A percentile compares a stretch with the other conserved stretches of the same genome.
Evolutionary conservation across 2,329 filamentous ascomycete genomes (phyloP).

Genomic region (Claviceps sp.): DNA sequence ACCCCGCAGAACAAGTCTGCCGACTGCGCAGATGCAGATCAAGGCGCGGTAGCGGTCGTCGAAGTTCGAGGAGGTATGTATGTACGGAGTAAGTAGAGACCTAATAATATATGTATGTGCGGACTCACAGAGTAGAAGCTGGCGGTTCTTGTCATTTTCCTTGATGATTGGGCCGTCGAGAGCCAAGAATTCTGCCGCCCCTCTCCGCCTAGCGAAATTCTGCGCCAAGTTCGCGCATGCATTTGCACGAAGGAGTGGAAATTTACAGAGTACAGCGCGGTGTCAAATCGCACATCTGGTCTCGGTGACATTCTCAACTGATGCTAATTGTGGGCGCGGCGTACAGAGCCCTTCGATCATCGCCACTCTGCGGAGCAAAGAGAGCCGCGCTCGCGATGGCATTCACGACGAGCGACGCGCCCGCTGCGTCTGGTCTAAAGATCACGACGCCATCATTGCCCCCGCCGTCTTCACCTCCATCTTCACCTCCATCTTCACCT

Average conservation of each 20-base stretch:
- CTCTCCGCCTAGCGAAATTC: conserved; percentile 1
- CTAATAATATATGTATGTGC: too few species aligned
- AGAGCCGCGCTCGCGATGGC: conserved; percentile 7
- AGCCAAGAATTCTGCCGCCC: background rate
- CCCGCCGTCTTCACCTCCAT: background rate
- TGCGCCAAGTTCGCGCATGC: background rate
- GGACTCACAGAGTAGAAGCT: too few species aligned
- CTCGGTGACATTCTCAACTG: background rate
- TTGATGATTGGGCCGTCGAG: too few species aligned
- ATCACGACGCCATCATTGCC: background rate
- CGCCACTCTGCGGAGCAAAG: background rate
- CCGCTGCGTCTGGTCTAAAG: conserved; percentile 5
- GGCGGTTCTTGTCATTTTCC: too few species aligned
- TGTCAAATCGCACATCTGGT: too few species aligned
- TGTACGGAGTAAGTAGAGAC: too few species aligned
- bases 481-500: background rate
- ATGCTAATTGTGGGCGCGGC: conserved; percentile 8
- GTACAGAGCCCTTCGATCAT: conserved; percentile 7
- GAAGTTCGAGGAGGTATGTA: too few species aligned
- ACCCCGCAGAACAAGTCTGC: too few species aligned
- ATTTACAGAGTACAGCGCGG: too few species aligned
- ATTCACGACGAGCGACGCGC: background rate
- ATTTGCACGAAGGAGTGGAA: too few species aligned
- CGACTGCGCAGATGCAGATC: too few species aligned
- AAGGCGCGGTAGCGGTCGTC: too few species aligned